These are phyloP conservation scores for Prunus mume DNA, from an alignment of 306 rosid genomes.

Conservation along the genomic window DNA sequence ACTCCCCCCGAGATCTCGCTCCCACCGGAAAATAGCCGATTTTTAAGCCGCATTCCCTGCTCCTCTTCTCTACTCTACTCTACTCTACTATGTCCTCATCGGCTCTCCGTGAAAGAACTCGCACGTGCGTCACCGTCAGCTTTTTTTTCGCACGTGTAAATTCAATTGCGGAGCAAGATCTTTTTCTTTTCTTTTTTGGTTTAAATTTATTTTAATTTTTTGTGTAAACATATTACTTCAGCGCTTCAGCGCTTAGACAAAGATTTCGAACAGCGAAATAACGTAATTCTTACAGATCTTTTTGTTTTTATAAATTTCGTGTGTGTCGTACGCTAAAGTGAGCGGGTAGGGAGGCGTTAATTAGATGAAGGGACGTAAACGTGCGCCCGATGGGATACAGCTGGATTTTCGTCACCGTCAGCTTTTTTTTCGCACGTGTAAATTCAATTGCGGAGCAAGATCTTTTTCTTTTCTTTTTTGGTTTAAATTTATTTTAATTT, in stretches of 20 bases:
- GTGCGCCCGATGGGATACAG: conserved; percentile 46
- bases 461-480: too few species aligned
- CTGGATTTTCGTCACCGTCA: conserved; percentile 35
- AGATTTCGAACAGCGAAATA: background rate
- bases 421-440: too few species aligned
- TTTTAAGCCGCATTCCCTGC: conserved; percentile 39
- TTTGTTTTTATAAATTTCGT: background rate
- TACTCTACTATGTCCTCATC: background rate
- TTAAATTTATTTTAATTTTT: background rate
- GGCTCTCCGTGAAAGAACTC: background rate
- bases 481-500: background rate
- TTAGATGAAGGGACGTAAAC: conserved; percentile 3
- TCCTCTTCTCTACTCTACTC: background rate
- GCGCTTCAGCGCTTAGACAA: background rate
- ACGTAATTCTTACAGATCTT: background rate
- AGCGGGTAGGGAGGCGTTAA: background rate
- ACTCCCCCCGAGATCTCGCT: conserved; percentile 37
- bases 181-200: background rate
- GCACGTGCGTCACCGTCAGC: conserved; percentile 21
- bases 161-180: background rate
- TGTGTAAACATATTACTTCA: background rate
- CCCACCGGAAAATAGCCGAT: conserved; percentile 75
- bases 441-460: too few species aligned
- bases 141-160: conserved; percentile 21
- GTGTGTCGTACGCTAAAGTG: background rate